Evolutionary conservation across 176 grass and related monocot genomes (phyloP), one percentile per base, ranked within the genome.

Genomic region (Pontederia paniculata): DNA sequence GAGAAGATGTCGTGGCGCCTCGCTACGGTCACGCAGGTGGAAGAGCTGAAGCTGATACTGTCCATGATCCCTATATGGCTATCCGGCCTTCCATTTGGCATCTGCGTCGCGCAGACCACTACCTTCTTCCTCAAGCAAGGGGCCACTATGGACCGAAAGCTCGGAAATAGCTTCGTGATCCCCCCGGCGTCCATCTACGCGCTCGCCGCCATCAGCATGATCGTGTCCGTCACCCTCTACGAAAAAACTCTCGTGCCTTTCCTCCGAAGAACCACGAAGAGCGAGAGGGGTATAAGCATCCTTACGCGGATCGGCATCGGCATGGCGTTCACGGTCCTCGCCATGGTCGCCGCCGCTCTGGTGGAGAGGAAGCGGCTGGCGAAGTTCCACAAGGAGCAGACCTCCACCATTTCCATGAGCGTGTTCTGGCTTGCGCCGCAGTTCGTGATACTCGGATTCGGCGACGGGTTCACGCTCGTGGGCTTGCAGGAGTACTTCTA

Each of bases 71-170:
- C 84, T 12, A 89, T 95, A 58, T 95, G 89, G 89, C 44, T 85
- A 8, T 55, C 75, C n/a, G 78, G 70, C 18, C 78, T 95, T 14
- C 69, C 89, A 6, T 89, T 85, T 37, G 89, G 84, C 73, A 82
- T 89, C 17, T 45, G 48, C 13, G 59, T 67, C 37, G 64, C 73
- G 0, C 89, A 95, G 72, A 53, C 72, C 17, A 62, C 78, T 15
- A 85, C 89, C 58, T 84, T 95, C 78, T 89, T 89, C 89, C 82
- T 95, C 84, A 95, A 89, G 75, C 89, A 89, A 63, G 84, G 66
- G 19, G 80, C 69, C 73, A 72, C 28, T 44, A 89, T 89, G 84
- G 68, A 95, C 81, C 75, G 89, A 6, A 72, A 45, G 22, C 46
- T 95, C 42, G 69, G 67, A 12, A 17, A 55, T 0, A 61, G 59